phyloP scores from a whole-genome alignment of 225 moss, liverwort and hornwort species.

The Climacium dendroides region DNA sequence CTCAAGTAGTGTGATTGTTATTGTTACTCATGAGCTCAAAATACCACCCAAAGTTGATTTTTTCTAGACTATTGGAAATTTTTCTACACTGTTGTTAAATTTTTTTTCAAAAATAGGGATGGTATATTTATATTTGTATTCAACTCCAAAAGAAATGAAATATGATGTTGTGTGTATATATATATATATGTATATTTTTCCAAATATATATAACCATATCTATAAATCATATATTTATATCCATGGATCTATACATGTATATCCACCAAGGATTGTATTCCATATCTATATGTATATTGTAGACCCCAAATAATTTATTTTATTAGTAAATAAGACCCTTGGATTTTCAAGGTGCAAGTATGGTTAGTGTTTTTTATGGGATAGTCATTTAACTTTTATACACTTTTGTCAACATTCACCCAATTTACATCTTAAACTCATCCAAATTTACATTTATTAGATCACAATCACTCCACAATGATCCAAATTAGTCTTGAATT shows the following conservation, averaged over 20 bases:
- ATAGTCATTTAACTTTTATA: neutral
- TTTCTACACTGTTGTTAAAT: too few relatives aligned
- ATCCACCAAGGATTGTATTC: too few relatives aligned
- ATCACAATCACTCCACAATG: neutral
- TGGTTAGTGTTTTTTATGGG: neutral
- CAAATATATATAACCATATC: neutral
- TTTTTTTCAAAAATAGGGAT: neutral
- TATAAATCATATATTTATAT: neutral
- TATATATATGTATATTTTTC: neutral
- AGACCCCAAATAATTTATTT: too few relatives aligned
- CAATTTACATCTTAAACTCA: neutral
- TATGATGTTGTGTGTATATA: neutral
- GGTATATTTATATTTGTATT: neutral
- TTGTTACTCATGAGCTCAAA: neutral
- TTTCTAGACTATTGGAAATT: too few relatives aligned
- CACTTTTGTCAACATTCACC: neutral
- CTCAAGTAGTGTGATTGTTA: neutral
- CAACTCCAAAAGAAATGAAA: neutral
- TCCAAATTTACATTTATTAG: neutral
- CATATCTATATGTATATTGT: neutral
- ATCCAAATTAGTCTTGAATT: neutral
- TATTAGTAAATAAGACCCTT: neutral
- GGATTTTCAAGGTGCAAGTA: fast-evolving
- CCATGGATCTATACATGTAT: neutral
- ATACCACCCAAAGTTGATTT: neutral